Evolutionary conservation across 2,329 filamentous ascomycete species (phyloP).

Genomic region (Calonectria naviculata): DNA sequence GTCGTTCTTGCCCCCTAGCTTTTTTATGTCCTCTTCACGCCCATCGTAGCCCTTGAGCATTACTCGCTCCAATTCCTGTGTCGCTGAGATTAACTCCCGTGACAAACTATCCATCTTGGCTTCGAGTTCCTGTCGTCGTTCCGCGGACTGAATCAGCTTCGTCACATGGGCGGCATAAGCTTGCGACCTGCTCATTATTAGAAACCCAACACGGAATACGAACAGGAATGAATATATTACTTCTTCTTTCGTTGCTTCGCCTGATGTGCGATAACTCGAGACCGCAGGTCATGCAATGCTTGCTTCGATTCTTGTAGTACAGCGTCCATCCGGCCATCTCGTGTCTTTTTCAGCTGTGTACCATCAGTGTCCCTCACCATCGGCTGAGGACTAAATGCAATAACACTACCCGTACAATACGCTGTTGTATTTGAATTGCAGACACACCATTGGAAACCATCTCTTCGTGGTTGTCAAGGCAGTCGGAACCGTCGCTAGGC

Average conservation of each 20-base stretch:
- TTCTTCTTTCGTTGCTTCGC: conserved; percentile 37
- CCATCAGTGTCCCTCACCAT: neutral
- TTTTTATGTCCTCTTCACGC: conserved; percentile 38
- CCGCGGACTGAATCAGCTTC: conserved; percentile 31
- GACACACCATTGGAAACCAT: conserved; percentile 31
- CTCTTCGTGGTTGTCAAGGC: conserved; percentile 31
- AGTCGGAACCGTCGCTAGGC: conserved; percentile 27
- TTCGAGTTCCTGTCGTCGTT: conserved; percentile 43
- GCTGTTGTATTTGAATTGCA: conserved; percentile 41
- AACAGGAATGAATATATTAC: conserved; percentile 20
- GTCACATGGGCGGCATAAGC: conserved; percentile 26
- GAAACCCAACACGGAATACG: neutral
- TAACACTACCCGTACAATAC: conserved; percentile 38
- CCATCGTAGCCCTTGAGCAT: conserved; percentile 44
- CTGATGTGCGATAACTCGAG: conserved; percentile 32
- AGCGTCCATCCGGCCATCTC: conserved; percentile 39
- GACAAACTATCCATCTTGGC: conserved; percentile 40
- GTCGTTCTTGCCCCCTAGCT: neutral
- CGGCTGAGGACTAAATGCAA: neutral
- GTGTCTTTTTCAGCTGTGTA: conserved; percentile 44
- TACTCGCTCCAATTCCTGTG: conserved; percentile 41
- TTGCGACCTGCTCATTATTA: conserved; percentile 26
- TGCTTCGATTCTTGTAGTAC: conserved; percentile 36
- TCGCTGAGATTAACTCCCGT: conserved; percentile 25
- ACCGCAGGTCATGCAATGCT: conserved; percentile 39